Percentiles rank a stretch among this genome's conserved stretches.
phyloP scores from a whole-genome alignment of 306 rosid species.

The Prunus mume region DNA sequence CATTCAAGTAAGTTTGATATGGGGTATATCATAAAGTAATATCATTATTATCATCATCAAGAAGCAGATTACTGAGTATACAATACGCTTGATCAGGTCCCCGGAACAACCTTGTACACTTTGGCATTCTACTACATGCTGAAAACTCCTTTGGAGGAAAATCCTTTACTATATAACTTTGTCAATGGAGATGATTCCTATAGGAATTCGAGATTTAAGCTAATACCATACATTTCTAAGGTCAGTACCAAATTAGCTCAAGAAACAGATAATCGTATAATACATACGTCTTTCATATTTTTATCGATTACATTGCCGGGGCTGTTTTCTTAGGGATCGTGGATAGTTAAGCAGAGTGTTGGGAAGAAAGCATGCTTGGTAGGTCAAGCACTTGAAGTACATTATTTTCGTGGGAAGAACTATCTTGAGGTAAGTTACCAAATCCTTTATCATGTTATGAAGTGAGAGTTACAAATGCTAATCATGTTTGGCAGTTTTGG shows the following conservation, averaged over 20 bases:
- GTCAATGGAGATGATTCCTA: conserved; percentile 84
- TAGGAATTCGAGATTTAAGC: conserved; percentile 87
- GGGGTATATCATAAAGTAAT: neutral
- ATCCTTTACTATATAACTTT: conserved; percentile 58
- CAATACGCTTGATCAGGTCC: conserved; percentile 43
- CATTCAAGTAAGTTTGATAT: conserved; percentile 59
- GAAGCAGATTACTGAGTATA: neutral
- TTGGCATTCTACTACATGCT: conserved; percentile 74
- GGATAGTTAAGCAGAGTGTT: conserved; percentile 96
- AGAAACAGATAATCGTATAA: neutral
- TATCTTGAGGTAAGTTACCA: conserved; percentile 63
- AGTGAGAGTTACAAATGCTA: neutral
- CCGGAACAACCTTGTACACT: conserved; percentile 58
- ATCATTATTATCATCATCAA: neutral
- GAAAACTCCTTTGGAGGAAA: conserved; percentile 69
- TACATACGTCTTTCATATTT: neutral
- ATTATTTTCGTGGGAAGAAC: conserved; percentile 70
- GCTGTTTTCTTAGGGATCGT: conserved; percentile 67
- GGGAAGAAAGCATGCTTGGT: conserved; percentile 89
- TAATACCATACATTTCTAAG: conserved; percentile 89
- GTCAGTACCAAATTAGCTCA: conserved; percentile 34
- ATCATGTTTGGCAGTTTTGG: neutral
- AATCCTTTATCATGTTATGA: neutral
- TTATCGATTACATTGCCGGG: neutral
- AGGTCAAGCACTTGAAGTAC: conserved; percentile 66